These are phyloP conservation scores for Ogataea allantospora DNA, from an alignment of 805 yeast genomes.

Conservation along the genomic window DNA sequence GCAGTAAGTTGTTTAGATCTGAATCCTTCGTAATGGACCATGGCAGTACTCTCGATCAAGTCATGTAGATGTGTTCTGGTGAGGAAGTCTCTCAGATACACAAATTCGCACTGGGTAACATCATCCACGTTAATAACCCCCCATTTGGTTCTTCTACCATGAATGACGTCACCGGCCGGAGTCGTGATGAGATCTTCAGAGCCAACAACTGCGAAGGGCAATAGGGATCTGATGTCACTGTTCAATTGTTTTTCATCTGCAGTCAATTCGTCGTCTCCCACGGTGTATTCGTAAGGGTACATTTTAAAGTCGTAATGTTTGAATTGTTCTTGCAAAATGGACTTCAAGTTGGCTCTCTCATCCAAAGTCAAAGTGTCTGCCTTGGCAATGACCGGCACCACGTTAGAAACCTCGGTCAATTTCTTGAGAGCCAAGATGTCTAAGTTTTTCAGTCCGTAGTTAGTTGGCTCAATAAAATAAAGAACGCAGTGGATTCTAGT, in stretches of 20 bases:
- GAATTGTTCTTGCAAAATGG: constrained; percentile 73
- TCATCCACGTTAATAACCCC: constrained; percentile 92
- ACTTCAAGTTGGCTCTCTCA: constrained; percentile 80
- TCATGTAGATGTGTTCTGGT: constrained; percentile 96
- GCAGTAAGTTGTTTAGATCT: constrained; percentile 93
- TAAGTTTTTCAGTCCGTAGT: constrained; percentile 77
- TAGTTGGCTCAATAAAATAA: constrained; percentile 88
- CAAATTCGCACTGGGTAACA: constrained; percentile 93
- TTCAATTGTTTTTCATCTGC: constrained; percentile 74
- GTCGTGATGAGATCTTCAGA: constrained; percentile 70
- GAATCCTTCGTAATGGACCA: constrained; percentile 86
- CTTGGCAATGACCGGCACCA: constrained; percentile 93
- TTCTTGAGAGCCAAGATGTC: constrained; percentile 82
- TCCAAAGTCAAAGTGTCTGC: constrained; percentile 84
- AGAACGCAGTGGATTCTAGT: constrained; percentile 91
- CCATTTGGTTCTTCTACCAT: constrained; percentile 93
- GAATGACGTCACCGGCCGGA: constrained; percentile 73
- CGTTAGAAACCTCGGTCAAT: constrained; percentile 86
- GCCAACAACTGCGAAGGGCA: constrained; percentile 95
- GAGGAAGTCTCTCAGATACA: constrained; percentile 87
- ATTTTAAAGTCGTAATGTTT: constrained; percentile 67
- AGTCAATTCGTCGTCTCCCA: constrained; percentile 40
- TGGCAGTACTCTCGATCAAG: constrained; percentile 87
- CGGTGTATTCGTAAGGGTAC: constrained; percentile 69
- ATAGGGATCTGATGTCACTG: constrained; percentile 67